Evolutionary conservation across 306 rosid genomes (phyloP).

Genomic region (Albizia julibrissin): DNA sequence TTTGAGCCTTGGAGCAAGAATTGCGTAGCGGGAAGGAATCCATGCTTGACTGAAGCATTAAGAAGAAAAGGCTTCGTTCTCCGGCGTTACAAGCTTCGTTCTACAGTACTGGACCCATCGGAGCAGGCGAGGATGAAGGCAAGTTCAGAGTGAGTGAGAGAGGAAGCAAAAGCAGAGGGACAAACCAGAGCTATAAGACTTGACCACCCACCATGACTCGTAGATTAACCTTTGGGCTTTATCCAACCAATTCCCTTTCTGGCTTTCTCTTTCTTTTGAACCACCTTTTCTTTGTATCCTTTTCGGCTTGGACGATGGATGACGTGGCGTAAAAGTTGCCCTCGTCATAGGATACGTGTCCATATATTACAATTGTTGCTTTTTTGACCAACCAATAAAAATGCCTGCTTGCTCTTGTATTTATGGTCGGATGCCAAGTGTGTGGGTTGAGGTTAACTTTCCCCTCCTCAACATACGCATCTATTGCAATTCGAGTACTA

Average conservation of each 20-base stretch:
- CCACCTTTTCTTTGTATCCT: neutral
- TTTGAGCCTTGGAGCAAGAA: slow-evolving; percentile 49
- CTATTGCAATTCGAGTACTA: too few species aligned
- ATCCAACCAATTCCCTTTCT: too few species aligned
- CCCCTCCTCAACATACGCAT: too few species aligned
- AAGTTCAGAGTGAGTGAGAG: neutral
- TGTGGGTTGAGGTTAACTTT: too few species aligned
- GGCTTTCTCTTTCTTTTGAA: neutral
- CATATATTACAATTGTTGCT: neutral
- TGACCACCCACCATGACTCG: neutral
- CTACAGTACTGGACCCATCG: neutral
- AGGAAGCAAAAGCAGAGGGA: neutral
- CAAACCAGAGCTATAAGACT: neutral
- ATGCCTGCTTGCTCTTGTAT: neutral
- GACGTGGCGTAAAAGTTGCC: neutral
- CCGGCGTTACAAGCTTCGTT: slow-evolving; percentile 5
- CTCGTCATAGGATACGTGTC: neutral
- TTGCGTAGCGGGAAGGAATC: slow-evolving; percentile 34
- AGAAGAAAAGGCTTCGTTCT: neutral
- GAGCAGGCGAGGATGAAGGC: neutral
- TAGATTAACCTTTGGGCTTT: neutral
- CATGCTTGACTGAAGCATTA: slow-evolving; percentile 23
- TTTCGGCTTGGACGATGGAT: neutral
- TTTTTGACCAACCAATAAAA: neutral
- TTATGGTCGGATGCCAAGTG: too few species aligned